Conservation (phyloP, 108 stramenopile species). For the Halocafeteria seosinensis region DNA sequence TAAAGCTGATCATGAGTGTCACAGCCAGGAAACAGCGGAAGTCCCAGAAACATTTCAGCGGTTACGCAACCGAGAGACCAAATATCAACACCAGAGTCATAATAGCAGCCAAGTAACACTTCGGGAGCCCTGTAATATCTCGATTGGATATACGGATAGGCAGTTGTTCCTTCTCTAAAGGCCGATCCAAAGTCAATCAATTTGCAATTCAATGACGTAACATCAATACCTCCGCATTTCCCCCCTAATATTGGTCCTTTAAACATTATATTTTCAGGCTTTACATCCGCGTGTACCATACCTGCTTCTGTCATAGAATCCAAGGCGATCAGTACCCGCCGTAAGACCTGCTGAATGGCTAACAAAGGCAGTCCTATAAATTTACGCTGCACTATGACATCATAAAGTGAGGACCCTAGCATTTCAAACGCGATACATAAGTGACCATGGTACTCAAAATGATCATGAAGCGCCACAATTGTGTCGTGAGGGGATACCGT, state of each 20-base stretch:
- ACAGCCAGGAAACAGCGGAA: conserved; percentile 64
- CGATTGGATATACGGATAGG: not conserved
- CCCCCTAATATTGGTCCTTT: not conserved
- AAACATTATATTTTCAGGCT: not conserved
- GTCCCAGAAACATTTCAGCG: conserved; percentile 69
- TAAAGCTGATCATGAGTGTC: not conserved
- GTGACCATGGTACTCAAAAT: not conserved
- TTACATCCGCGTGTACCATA: not conserved
- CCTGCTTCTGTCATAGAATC: not conserved
- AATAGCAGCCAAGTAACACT: conserved; percentile 60
- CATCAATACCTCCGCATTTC: too few species aligned
- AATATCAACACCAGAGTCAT: conserved; percentile 68
- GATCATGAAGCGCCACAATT: not conserved
- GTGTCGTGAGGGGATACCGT: not conserved
- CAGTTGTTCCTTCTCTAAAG: not conserved
- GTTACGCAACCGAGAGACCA: conserved; percentile 80
- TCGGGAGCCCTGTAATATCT: conserved; percentile 71
- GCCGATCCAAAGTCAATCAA: not conserved
- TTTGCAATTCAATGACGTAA: too few species aligned
- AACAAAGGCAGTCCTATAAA: not conserved
- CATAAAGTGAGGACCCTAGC: not conserved
- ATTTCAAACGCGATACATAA: not conserved
- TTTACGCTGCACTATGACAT: not conserved
- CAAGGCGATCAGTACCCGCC: not conserved
- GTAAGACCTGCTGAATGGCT: not conserved